Conservation (phyloP, 75 land plant species). For the Azolla pinnata region DNA sequence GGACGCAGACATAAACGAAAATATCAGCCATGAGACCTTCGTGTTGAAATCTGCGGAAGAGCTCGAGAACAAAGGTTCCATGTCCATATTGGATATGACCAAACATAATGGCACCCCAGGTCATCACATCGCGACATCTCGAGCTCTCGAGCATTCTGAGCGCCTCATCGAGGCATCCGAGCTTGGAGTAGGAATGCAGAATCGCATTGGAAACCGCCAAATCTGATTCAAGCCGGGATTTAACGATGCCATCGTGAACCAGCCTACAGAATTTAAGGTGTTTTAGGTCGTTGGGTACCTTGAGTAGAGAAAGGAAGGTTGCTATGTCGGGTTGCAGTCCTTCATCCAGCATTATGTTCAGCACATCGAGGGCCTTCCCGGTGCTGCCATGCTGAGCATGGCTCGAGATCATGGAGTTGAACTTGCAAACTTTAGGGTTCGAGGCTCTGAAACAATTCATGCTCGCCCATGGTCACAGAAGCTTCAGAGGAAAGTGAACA, state of each 20-base stretch:
- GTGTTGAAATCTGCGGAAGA: conserved; percentile 38
- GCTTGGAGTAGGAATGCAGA: conserved; percentile 49
- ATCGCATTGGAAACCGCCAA: conserved; percentile 40
- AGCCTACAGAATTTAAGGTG: conserved; percentile 13
- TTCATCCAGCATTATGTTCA: neutral
- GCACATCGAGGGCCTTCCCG: neutral
- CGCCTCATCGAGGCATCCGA: conserved; percentile 32
- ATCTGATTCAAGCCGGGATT: conserved; percentile 25
- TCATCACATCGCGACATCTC: conserved; percentile 31
- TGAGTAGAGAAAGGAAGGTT: neutral
- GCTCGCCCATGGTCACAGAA: too few relatives aligned
- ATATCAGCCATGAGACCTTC: conserved; percentile 22
- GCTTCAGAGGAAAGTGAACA: too few relatives aligned
- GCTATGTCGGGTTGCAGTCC: neutral
- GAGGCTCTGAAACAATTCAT: neutral
- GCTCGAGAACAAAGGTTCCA: conserved; percentile 32
- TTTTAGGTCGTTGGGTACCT: neutral
- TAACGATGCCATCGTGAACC: conserved; percentile 13
- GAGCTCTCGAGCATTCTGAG: conserved; percentile 19
- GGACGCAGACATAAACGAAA: conserved; percentile 48
- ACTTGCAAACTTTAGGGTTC: neutral
- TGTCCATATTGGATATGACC: conserved; percentile 48
- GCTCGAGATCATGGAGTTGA: neutral
- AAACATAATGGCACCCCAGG: conserved; percentile 59
- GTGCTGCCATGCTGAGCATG: neutral